Conservation (phyloP, 2,329 filamentous ascomycete species). For the Talaromyces sp. region DNA sequence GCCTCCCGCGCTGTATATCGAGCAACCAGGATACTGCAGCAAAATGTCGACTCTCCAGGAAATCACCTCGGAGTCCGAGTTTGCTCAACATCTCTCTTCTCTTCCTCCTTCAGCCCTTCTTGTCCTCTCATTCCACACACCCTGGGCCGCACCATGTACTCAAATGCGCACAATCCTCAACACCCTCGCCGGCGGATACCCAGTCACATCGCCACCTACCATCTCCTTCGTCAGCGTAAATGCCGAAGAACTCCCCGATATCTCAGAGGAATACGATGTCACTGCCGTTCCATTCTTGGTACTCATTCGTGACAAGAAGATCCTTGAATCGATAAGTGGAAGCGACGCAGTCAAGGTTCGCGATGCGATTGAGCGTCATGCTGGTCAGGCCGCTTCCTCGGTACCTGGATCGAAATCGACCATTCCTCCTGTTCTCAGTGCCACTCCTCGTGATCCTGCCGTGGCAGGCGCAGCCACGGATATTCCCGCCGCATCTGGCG, state of each 20-base stretch:
- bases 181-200: conserved; percentile 82
- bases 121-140: conserved; percentile 90
- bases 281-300: conserved; percentile 91
- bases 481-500: conserved; percentile 25
- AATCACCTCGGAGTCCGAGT: conserved; percentile 69
- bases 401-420: conserved; percentile 23
- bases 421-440: conserved; percentile 40
- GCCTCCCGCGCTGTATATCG: background rate
- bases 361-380: conserved; percentile 78
- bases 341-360: conserved; percentile 84
- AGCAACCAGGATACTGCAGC: background rate
- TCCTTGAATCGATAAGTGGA: conserved; percentile 82
- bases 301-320: conserved; percentile 68
- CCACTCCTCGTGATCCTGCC: conserved; percentile 32
- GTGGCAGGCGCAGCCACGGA: conserved; percentile 23
- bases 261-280: conserved; percentile 90
- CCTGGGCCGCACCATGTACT: conserved; percentile 93
- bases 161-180: conserved; percentile 87
- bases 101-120: conserved; percentile 68
- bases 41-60: conserved; percentile 74
- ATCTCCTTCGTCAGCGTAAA: conserved; percentile 88
- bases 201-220: conserved; percentile 59
- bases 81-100: conserved; percentile 63
- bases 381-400: conserved; percentile 45
- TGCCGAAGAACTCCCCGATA: conserved; percentile 87